Evolutionary conservation across 495 filamentous ascomycete genomes (phyloP), one percentile per base, ranked within the genome.

Genomic region (Emericellopsis terricola): DNA sequence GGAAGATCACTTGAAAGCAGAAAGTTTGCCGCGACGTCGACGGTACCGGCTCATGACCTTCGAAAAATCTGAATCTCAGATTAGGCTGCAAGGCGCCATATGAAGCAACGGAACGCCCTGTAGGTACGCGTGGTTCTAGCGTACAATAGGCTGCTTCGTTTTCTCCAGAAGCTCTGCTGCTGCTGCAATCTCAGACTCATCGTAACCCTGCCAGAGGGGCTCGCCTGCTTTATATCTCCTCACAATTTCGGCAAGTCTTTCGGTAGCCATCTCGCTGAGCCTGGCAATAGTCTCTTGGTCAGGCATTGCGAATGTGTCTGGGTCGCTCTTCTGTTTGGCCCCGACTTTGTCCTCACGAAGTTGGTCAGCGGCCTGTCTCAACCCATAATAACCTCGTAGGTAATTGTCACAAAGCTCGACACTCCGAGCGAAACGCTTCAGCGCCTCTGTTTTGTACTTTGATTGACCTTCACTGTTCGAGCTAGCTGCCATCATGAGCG

Each of bases 401-500:
- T 94, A 96, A 49, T 80, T 77, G 37, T 91, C 79, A 49, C 86
- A 94, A 19, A 97, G 69, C 57, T 97, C 89, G 38, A 96, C 70
- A 46, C 83, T 89, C 40, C 89, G 67, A 40, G 80, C 78, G 48
- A 89, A 96, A 40, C 84, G 68, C 39, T 80, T 75, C 33, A 92
- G 56, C 5, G 85, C 75, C 45, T 81, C 80, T 15, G 62, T 50
- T 39, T 86, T 58, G 32, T 64, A 57, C 40, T 69, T 68, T 27
- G 56, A 41, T 16, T 60, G 48, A 7, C 51, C 57, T 10, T 56
- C 48, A 33, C 63, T 55, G 17, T 53, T 48, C 17, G 62, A 56
- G 26, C 59, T 61, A 17, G 73, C 68, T 13, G 70, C 66, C 46
- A 85, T 69, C 48, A 79, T 87, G 19, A 78, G 55, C 24, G 92